Percentiles rank a stretch among this genome's conserved stretches.
Evolutionary conservation across 2,329 filamentous ascomycete species (phyloP).

Genomic region (Fusarium torulosum): DNA sequence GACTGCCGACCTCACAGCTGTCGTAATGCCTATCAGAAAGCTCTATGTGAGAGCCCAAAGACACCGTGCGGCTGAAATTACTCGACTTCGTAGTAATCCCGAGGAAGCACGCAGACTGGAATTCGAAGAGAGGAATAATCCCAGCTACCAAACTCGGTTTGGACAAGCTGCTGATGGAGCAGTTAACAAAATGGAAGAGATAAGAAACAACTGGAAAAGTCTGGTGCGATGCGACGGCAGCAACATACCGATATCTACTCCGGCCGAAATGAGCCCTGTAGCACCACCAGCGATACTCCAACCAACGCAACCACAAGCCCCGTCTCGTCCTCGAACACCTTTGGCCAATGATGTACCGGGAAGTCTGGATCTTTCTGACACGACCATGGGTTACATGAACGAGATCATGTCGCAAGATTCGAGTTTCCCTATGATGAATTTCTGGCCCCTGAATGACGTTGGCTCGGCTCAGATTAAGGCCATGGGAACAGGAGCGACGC

Average conservation of each 20-base stretch:
- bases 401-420: constrained; percentile 36
- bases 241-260: constrained; percentile 30
- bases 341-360: constrained; percentile 27
- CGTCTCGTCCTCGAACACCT: constrained; percentile 39
- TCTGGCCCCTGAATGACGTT: constrained; percentile 45
- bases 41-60: constrained; percentile 65
- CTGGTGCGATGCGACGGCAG: constrained; percentile 57
- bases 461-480: constrained; percentile 40
- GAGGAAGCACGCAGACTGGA: constrained; percentile 64
- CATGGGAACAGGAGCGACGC: constrained; percentile 5
- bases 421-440: constrained; percentile 28
- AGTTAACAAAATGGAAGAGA: constrained; percentile 61
- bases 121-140: constrained; percentile 60
- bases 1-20: constrained; percentile 60
- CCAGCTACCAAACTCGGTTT: constrained; percentile 59
- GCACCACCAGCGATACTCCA: constrained; percentile 34
- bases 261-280: constrained; percentile 19
- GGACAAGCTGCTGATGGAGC: constrained; percentile 61
- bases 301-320: constrained; percentile 22
- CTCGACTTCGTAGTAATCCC: constrained; percentile 61
- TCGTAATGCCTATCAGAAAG: constrained; percentile 67
- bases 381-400: constrained; percentile 49
- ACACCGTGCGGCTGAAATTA: constrained; percentile 65
- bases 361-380: constrained; percentile 47
- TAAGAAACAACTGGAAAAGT: constrained; percentile 64